These are phyloP conservation scores for Acarospora socialis DNA, from an alignment of 2,329 filamentous ascomycete genomes.

Conservation along the genomic window DNA sequence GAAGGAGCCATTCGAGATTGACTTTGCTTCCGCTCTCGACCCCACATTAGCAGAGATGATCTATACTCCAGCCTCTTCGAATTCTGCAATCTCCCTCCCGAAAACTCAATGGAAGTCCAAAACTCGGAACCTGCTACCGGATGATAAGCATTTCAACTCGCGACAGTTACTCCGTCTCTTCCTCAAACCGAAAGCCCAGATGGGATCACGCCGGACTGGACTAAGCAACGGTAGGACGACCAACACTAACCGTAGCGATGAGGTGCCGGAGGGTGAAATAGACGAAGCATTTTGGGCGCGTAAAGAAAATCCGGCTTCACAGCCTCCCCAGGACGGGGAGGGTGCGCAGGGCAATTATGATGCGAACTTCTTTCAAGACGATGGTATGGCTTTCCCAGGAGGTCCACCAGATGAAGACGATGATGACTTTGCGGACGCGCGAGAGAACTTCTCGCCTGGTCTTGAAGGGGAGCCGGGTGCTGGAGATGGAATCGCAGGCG, in stretches of 20 bases:
- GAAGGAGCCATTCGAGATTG: slow-evolving; percentile 90
- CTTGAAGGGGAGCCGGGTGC: slow-evolving; percentile 8
- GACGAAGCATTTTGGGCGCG: slow-evolving; percentile 92
- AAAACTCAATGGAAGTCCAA: slow-evolving; percentile 96
- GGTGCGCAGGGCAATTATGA: slow-evolving; percentile 68
- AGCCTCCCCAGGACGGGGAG: slow-evolving; percentile 36
- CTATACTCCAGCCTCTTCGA: slow-evolving; percentile 67
- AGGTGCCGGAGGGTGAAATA: slow-evolving; percentile 59
- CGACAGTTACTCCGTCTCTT: slow-evolving; percentile 79
- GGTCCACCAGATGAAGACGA: slow-evolving; percentile 30
- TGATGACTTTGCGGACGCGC: slow-evolving; percentile 36
- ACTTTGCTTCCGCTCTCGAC: slow-evolving; percentile 67
- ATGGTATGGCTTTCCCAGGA: slow-evolving; percentile 32
- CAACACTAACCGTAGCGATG: slow-evolving; percentile 31
- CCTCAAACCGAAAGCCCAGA: slow-evolving; percentile 80
- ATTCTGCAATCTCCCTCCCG: slow-evolving; percentile 67
- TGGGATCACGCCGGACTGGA: slow-evolving; percentile 51
- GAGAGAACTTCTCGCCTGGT: slow-evolving; percentile 32
- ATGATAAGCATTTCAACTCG: slow-evolving; percentile 97
- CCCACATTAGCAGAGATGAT: slow-evolving; percentile 57
- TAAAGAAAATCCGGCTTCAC: slow-evolving; percentile 38
- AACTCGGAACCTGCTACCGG: slow-evolving; percentile 79
- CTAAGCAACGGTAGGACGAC: slow-evolving; percentile 28
- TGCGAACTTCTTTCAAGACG: slow-evolving; percentile 91
- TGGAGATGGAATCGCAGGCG: slow-evolving; percentile 6